Evolutionary conservation across 2,329 filamentous ascomycete genomes (phyloP), one percentile per base, ranked within the genome.

Genomic region (Aspergillus arachidicola): DNA sequence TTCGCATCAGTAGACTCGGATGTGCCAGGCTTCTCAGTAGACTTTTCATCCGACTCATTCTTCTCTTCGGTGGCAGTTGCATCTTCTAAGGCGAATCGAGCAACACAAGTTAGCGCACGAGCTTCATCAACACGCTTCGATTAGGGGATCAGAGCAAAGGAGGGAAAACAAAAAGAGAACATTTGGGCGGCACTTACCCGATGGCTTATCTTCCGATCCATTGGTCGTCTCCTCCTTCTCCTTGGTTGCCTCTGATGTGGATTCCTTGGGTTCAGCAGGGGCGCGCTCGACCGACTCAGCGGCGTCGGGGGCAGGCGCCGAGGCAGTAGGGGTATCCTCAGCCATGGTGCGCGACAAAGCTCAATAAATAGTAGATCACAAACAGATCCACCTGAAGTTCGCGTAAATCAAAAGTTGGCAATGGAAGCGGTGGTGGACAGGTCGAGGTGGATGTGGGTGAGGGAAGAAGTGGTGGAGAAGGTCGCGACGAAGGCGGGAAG

Each of bases 301-400:
- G 45, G 45, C 45, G 23, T 78, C 74, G 64, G 64, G 71, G 64
- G 71, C 71, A 62, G 74, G 68, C 64, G 72, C 68, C 66, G 72
- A 65, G 63, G 73, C 66, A 63, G 75, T 71, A 68, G 74, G 72
- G 57, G 74, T 74, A 62, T 76, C 74, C 62, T 81, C 79, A 65
- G 79, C 75, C 74, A 80, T 81, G 66, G 67, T 76, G 70, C 68
- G 69, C 72, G 61, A 62, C 61, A 57, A 64, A 61, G 58, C 50
- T 65, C 66, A 61, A 55, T 55, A 60, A 62, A 59, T 58, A 67
- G 60, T 69, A 60, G n/a, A 53, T 45, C 30, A 34, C 23, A 57
- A 58, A 59, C 57, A 46, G 28, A 43, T 63, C 57, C 45, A 50
- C 65, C 50, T 30, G 59, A 50, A 64, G 57, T 60, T 46, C 59